Evolutionary conservation across 495 filamentous ascomycete genomes (phyloP), one percentile per base, ranked within the genome.

Genomic region (Cetradonia linearis): DNA sequence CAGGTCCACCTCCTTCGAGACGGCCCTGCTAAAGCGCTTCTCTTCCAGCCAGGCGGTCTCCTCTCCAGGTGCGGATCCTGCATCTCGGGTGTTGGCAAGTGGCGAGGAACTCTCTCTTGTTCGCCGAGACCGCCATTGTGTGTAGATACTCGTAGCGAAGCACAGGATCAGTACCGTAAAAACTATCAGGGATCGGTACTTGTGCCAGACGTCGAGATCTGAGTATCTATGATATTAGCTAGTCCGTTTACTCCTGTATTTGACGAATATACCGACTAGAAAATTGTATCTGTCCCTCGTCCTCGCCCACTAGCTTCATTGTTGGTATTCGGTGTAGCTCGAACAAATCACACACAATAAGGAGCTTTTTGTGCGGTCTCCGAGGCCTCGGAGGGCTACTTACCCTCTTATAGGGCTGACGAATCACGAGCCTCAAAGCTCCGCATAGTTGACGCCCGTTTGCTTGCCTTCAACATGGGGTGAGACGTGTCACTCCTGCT

Each of bases 121-220:
- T 14, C 28, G 49, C 44, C 27, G 34, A 23, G 46, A 55, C 1
- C 58, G 46, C 33, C 34, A 34, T 33, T 54, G 56, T 14, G 37
- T 48, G n/a, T 56, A 44, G 16, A 38, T 30, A 36, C n/a, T 31
- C 27, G 55, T 23, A 38, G 58, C 33, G 4, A 58, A 13, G 37
- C 36, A 52, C 14, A 55, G n/a, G 1, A 61, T 16, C 36, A 54
- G 30, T 11, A 52, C 47, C 52, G 60, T 20, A 20, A 62, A 34
- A 42, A 58, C 36, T 27, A 63, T 28, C 11, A 54, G 31, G 42
- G 31, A 49, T 37, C 65, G 47, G 37, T 63, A 55, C 31, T 25
- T n/a, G 49, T 67, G 65, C 65, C 65, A 67, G 28, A 47, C 18
- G 27, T 49, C 31, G 14, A 66, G 38, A 5, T 42, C 53, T 61